Base-by-base conservation (phyloP, 352 stramenopile species). In the Pythium chondricola region DNA sequence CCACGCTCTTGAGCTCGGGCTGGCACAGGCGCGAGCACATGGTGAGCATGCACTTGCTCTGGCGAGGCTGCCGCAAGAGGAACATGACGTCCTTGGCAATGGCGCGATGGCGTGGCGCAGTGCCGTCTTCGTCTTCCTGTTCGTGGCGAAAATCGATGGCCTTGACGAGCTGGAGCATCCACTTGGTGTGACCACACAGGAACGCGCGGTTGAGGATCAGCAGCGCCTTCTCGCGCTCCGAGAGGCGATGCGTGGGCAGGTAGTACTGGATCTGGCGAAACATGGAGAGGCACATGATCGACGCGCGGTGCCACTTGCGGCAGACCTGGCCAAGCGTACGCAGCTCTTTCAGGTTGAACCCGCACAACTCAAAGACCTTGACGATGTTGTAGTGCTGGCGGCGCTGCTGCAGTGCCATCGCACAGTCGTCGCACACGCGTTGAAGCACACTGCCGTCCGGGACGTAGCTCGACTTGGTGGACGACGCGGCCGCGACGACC, bases 251-350 rank as follows among this genome's bases (percentile, higher is more conserved):
- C 10, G 74, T 84, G 13, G 82, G 82, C 21, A 93, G 47, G 54
- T 90, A 91, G 35, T 93, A 93, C 53, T 93, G 82, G 51, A 93
- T 90, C 67, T 93, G 81, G 24, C 81, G 81, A 31, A 93, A 90
- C 72, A 82, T 90, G 14, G 81, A 93, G n/a, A 93, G 57, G 21
- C 81, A 88, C 81, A 93, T 93, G 63, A 93, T 88, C 25, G 69
- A 88, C 21, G 81, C 81, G 47, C 81, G 81, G 43, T 93, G 81
- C 81, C 81, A 93, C 49, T 90, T 90, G 41, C 81, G 78, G 47
- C 81, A 93, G 27, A 93, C 81, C 52, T 90, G 81, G 0, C 81
- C 81, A 14, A 93, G 52, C 3, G 64, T 72, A 9, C 81, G 76
- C 25, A 93, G 62, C 43, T 89, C 75, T 43, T 83, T 69, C 38